Evolutionary conservation across 2,329 filamentous ascomycete species (phyloP).

Genomic region (Xylariaceae sp.): DNA sequence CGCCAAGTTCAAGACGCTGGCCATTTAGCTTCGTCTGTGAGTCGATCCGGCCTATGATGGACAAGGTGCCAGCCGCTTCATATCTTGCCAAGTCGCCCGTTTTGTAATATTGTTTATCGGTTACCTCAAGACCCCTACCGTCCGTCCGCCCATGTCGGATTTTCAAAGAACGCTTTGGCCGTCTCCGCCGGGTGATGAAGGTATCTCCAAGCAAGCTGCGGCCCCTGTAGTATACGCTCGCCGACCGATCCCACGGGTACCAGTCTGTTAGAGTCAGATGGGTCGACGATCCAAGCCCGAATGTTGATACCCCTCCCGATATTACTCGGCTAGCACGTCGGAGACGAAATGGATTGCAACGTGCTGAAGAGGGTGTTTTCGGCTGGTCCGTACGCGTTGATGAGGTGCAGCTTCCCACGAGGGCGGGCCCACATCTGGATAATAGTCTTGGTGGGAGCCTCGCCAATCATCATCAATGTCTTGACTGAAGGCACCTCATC

Average conservation of each 20-base stretch:
- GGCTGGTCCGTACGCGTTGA: background rate
- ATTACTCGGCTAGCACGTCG: background rate
- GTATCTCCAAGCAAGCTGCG: background rate
- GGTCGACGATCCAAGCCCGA: background rate
- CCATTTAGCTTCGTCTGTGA: background rate
- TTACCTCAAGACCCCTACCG: no score
- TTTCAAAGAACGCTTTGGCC: background rate
- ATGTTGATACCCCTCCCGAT: background rate
- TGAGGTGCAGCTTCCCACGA: background rate
- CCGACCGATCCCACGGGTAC: background rate
- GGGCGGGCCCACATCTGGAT: background rate
- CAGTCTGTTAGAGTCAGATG: background rate
- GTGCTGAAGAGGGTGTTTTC: background rate
- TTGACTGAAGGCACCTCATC: background rate
- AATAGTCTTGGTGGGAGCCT: background rate
- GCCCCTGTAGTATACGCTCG: background rate
- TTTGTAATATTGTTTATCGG: background rate
- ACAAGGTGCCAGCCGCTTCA: background rate
- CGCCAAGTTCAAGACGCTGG: background rate
- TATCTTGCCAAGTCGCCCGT: constrained; percentile 1
- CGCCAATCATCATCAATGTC: background rate
- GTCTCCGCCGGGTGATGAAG: background rate
- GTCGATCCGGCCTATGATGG: background rate
- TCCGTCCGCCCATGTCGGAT: background rate
- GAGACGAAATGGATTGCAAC: background rate